Base-by-base conservation (phyloP, 2,329 filamentous ascomycete species). In the Elsinoe batatas region DNA sequence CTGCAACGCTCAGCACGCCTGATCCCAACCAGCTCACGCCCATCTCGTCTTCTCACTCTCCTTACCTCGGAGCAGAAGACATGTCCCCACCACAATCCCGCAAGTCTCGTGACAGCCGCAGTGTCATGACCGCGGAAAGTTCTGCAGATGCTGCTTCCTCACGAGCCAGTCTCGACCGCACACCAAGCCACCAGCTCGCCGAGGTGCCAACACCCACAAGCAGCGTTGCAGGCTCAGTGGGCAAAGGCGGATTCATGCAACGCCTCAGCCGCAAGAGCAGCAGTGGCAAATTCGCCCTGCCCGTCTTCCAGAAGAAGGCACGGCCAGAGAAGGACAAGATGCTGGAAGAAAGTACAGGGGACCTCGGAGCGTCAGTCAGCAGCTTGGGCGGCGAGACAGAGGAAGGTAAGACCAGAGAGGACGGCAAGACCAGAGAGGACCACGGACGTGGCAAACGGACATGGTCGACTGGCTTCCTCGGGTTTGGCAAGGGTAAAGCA, bases 211-310 rank as follows among this genome's bases (percentile, higher is more conserved):
- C 54, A 5, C 47, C 56, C 11, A 54, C 56, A 1, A 63, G 64
- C 35, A 59, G 66, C 40, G 62, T 64, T 47, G 46, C 62, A 55
- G 64, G 67, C 2, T 58, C 67, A 15, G 37, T 33, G 2, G 69
- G 71, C 57, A 75, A 72, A 54, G 74, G 76, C 50, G 69, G 68
- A 1, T 74, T 77, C 61, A 76, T 77, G 73, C 69, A 72, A 58
- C 76, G 76, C 58, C 68, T 78, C 37, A 71, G 70, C 3, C 71
- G 75, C 54, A 78, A 78, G 62, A 69, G 68, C 35, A 72, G 68
- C 57, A 70, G 72, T 0, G 70, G 68, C 54, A 75, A 76, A 53
- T 76, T 76, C 62, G 60, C 60, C 1, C 66, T 71, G 50, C 65
- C 68, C 8, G 65, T 62, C 10, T 69, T 69, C 56, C 68, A 71